Percentiles rank a stretch among this genome's conserved stretches.
Conservation (phyloP, 116 monocot species). For the Cymodocea nodosa region DNA sequence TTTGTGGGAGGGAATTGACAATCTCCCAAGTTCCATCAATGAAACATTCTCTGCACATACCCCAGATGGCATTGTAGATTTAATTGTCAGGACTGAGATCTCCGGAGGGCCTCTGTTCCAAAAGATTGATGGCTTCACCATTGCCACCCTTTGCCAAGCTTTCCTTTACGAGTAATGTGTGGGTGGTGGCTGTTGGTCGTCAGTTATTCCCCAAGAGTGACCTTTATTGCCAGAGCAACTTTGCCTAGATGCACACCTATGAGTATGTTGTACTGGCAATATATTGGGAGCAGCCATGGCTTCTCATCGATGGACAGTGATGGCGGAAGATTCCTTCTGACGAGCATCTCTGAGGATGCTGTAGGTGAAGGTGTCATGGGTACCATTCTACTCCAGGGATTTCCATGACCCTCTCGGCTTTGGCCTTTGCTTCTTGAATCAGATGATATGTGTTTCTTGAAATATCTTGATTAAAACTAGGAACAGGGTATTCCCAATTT, state of each 20-base stretch:
- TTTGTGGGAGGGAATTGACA: conserved; percentile 3
- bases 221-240: too few species aligned
- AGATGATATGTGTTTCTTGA: too few species aligned
- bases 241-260: conserved; percentile 33
- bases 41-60: conserved; percentile 58
- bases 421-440: neutral
- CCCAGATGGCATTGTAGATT: conserved; percentile 56
- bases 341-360: conserved; percentile 36
- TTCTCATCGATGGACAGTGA: conserved; percentile 14
- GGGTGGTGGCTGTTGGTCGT: conserved; percentile 41
- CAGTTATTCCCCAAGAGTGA: conserved; percentile 25
- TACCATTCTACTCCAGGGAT: conserved; percentile 19
- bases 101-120: conserved; percentile 44
- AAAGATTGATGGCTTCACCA: conserved; percentile 17
- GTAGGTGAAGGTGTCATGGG: conserved; percentile 51
- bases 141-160: conserved; percentile 18
- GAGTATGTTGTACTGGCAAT: conserved; percentile 53
- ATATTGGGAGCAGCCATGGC: conserved; percentile 31
- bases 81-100: conserved; percentile 49
- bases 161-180: conserved; percentile 49
- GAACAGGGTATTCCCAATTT: too few species aligned
- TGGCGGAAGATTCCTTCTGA: conserved; percentile 5
- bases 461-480: too few species aligned
- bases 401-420: conserved; percentile 35
- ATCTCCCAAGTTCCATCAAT: conserved; percentile 34